These are phyloP conservation scores for Debaryomyces tyrocola DNA, from an alignment of 805 yeast species.

Conservation along the genomic window DNA sequence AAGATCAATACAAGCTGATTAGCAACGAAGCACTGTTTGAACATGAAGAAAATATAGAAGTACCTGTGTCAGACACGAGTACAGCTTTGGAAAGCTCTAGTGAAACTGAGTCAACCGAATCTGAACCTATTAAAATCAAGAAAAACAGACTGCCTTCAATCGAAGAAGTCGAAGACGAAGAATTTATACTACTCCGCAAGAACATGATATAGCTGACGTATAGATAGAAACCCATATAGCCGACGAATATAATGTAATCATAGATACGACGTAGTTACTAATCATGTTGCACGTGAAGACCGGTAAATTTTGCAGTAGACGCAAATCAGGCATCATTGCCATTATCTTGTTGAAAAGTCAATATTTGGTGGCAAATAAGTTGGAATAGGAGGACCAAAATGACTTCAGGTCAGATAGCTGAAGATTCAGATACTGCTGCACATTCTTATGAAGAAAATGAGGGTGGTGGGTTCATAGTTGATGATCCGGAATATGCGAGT, in stretches of 20 bases:
- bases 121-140: background rate
- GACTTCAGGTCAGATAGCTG: background rate
- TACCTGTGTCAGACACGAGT: background rate
- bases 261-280: background rate
- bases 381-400: background rate
- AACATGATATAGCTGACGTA: slow-evolving; percentile 1
- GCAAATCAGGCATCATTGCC: background rate
- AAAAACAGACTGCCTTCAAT: slow-evolving; percentile 10
- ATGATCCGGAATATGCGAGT: slow-evolving; percentile 32
- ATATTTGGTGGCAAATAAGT: background rate
- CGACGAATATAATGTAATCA: background rate
- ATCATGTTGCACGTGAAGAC: background rate
- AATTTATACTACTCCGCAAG: slow-evolving; percentile 21
- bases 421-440: background rate
- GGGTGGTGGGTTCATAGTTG: slow-evolving; percentile 45
- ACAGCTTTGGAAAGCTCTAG: background rate
- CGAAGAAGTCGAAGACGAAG: slow-evolving; percentile 35
- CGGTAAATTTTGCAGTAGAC: background rate
- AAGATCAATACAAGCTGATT: background rate
- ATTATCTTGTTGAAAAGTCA: background rate
- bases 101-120: background rate
- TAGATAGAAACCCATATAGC: too few relatives aligned
- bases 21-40: background rate
- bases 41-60: background rate
- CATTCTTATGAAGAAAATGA: slow-evolving; percentile 4